phyloP scores from a whole-genome alignment of 306 rosid species.

The Gynostemma pentaphyllum region DNA sequence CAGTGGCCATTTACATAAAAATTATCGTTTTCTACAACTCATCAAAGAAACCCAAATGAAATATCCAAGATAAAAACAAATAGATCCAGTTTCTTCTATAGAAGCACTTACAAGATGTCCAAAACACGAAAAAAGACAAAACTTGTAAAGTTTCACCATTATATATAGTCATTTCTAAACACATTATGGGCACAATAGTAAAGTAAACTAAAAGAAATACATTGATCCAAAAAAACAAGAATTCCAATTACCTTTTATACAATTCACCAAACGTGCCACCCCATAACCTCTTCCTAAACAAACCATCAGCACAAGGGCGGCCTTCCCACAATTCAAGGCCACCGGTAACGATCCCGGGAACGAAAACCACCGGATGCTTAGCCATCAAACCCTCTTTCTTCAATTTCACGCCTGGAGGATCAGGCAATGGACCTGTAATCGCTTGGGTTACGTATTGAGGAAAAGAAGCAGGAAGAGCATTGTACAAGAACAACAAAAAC shows the following conservation, averaged over 20 bases:
- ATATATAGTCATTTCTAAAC: too few species aligned
- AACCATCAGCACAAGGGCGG: slow-evolving; percentile 56
- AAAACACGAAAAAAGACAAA: too few species aligned
- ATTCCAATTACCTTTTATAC: slow-evolving; percentile 63
- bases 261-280: slow-evolving; percentile 82
- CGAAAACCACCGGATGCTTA: slow-evolving; percentile 76
- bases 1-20: too few species aligned
- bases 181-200: too few species aligned
- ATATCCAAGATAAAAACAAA: too few species aligned
- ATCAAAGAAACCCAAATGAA: too few species aligned
- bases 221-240: too few species aligned
- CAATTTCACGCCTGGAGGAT: slow-evolving; percentile 62
- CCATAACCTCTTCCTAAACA: slow-evolving; percentile 70
- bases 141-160: too few species aligned
- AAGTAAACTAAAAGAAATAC: too few species aligned
- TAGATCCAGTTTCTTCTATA: too few species aligned
- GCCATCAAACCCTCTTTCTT: slow-evolving; percentile 53
- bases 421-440: slow-evolving; percentile 65
- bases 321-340: slow-evolving; percentile 89
- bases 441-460: slow-evolving; percentile 68
- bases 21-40: too few species aligned
- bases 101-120: too few species aligned
- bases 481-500: slow-evolving; percentile 50
- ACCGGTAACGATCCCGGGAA: slow-evolving; percentile 72
- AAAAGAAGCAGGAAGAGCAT: slow-evolving; percentile 55